Base-by-base conservation (phyloP, 306 rosid species). In the Sicyos edulis region DNA sequence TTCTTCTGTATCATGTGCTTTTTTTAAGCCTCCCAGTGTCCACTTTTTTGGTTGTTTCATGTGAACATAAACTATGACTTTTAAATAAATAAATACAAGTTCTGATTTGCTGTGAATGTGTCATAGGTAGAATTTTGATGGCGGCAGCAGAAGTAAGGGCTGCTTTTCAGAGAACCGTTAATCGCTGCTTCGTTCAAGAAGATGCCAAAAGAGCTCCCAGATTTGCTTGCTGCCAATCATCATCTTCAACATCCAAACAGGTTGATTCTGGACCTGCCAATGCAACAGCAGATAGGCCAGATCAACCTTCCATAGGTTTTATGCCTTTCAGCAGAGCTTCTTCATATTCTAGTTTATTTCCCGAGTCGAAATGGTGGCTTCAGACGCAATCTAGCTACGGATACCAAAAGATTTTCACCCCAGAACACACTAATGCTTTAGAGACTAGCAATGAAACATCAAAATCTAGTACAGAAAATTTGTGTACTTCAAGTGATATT, bases 141-240 rank as follows among this genome's bases (percentile, higher is more conserved):
- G 96, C 92, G 0, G 89, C 88, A 71, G 95, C 96, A 77, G 98
- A 90, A 82, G 89, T 85, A 52, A 87, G 99, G 86, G 83, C 95
- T n/a, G 75, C 78, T 74, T 93, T 96, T 96, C 99, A 93, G 79
- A 82, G 97, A 81, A 74, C 95, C 66, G 96, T 86, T 34, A 93
- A 93, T 74, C 95, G 97, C 44, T 92, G 83, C 85, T 89, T 89
- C 80, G 86, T 89, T 70, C 96, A 89, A 77, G 97, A 92, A 85
- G 97, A 92, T 37, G 89, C 92, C 14, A 89, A 88, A 86, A 88
- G 97, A 79, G 92, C 89, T 60, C 92, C 98, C 60, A 88, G 88
- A 78, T 79, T 92, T 78, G 95, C 96, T 67, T 85, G 83, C 76
- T 87, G 96, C 71, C 98, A 90, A 71, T 82, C 96, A 77, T 80